Conservation (phyloP, 169 alveolate species). For the Theileria parva region DNA sequence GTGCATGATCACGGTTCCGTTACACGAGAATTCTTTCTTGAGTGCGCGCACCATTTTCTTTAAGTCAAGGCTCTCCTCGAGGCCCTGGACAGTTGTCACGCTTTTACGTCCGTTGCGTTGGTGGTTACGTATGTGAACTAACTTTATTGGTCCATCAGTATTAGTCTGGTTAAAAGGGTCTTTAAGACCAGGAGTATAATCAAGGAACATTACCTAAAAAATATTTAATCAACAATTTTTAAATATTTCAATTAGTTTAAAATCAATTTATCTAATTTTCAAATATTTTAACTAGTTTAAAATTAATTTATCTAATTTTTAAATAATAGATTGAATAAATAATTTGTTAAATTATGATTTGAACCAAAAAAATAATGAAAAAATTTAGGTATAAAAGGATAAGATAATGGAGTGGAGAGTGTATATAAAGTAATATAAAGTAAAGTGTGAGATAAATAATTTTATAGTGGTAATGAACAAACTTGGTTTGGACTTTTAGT, state of each 20-base stretch:
- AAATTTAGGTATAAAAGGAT: neutral
- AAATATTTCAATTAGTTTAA: neutral
- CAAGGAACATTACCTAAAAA: conserved; percentile 61
- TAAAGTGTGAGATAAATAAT: no score
- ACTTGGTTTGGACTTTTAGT: conserved; percentile 20
- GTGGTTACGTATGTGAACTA: conserved; percentile 88
- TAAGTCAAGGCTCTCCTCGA: conserved; percentile 86
- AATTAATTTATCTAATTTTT: neutral
- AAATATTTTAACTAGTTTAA: neutral
- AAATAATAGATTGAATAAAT: neutral
- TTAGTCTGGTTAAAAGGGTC: conserved; percentile 70
- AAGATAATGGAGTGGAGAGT: neutral
- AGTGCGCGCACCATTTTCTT: conserved; percentile 90
- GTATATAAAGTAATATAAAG: neutral
- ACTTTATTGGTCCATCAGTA: conserved; percentile 57
- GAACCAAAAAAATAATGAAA: neutral
- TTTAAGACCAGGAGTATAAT: conserved; percentile 65
- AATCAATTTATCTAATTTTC: neutral
- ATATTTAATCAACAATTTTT: neutral
- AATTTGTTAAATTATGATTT: neutral
- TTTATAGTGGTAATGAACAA: neutral
- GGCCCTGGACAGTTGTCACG: conserved; percentile 92
- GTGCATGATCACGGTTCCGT: conserved; percentile 90
- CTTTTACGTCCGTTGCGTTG: conserved; percentile 93
- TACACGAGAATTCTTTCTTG: conserved; percentile 90